Evolutionary conservation across 208 protist genomes (phyloP).

Genomic region (Acanthamoeba triangularis): DNA sequence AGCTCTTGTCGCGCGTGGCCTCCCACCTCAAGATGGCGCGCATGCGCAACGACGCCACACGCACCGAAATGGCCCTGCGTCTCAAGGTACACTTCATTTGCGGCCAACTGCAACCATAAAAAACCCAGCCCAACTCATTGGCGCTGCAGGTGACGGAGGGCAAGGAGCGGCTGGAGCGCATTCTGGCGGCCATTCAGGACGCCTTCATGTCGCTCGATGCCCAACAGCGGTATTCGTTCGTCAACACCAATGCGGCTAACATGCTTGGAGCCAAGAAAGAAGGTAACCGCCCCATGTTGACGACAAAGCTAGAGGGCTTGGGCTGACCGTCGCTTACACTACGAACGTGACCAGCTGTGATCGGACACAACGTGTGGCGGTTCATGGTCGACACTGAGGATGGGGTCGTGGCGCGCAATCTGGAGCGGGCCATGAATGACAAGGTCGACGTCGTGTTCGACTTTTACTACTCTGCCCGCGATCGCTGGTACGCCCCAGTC

Average conservation of each 20-base stretch:
- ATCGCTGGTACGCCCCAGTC: slow-evolving; percentile 20
- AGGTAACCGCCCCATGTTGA: background rate
- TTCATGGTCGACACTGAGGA: slow-evolving; percentile 33
- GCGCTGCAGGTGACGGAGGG: background rate
- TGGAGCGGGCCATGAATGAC: slow-evolving; percentile 19
- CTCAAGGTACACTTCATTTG: background rate
- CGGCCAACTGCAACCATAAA: no score
- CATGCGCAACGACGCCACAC: background rate
- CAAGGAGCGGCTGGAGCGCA: slow-evolving; percentile 50
- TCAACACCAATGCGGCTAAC: slow-evolving; percentile 36
- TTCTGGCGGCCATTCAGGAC: slow-evolving; percentile 27
- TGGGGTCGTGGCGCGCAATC: background rate
- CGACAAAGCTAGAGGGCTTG: background rate
- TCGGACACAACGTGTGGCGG: slow-evolving; percentile 16
- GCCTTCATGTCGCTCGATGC: slow-evolving; percentile 41
- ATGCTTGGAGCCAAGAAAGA: slow-evolving; percentile 23
- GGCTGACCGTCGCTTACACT: background rate
- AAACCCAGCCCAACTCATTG: background rate
- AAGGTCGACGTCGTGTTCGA: slow-evolving; percentile 16
- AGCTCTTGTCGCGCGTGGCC: slow-evolving; percentile 73
- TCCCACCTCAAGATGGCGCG: background rate
- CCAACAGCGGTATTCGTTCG: background rate
- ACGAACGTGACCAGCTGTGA: background rate
- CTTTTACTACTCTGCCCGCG: background rate
- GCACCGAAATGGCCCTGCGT: background rate